Base-by-base conservation (phyloP, 2,329 filamentous ascomycete species). In the Aspergillus fumigatiaffinis region DNA sequence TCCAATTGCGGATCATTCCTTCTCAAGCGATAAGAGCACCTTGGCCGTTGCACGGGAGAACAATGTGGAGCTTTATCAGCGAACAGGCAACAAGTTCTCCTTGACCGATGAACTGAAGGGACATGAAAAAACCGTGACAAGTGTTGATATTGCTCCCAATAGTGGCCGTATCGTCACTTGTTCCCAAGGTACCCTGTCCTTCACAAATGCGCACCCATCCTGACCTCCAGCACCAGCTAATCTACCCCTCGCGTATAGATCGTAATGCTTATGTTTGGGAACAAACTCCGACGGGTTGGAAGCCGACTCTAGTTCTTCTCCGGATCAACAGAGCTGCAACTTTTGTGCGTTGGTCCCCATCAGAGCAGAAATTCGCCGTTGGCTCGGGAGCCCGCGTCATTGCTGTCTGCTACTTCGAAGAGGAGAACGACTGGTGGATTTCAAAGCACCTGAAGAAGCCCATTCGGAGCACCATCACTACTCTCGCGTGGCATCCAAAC, bases 351-450 rank as follows among this genome's bases (percentile, higher is more conserved):
- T 99, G 94, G 94, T 95, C 92, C 23, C 94, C 94, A 2, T 93
- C 90, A 23, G 94, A 99, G 82, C 89, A 87, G 73, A 99, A 99
- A 78, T 99, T 99, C 74, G 94, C 94, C 54, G 94, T 97, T 26
- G 94, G 94, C 59, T 97, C 92, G 28, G 94, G 94, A 60, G 94
- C 96, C 67, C 88, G 94, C 62, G 89, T 96, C 63, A 96, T 99
- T 69, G 92, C 94, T 44, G 85, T 97, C 66, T 99, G 94, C 82
- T 97, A 97, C 80, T 99, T 99, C 68, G 94, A 99, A 73, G 91
- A 96, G 74, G 94, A 99, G 77, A 97, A 99, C 77, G 92, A 99
- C 80, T 99, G 94, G 94, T 99, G 94, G 94, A 93, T 99, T 46
- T 97, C 92, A 41, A 99, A 99, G 83, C 94, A 99, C 78, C 79